Base-by-base conservation (phyloP, 805 yeast species). In the Debaryomyces maramus region DNA sequence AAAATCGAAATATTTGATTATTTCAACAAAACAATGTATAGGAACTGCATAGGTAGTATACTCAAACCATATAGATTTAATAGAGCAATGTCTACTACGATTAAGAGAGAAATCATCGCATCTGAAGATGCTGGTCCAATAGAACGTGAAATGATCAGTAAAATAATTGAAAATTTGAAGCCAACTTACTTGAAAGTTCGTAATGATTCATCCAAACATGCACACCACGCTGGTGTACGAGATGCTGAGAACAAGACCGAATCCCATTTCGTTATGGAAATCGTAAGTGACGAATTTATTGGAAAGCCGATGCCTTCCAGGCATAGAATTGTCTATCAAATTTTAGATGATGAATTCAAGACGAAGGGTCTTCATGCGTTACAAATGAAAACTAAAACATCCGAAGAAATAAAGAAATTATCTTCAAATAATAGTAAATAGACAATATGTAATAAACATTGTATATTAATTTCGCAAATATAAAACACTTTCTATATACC, bases 121-220 rank as follows among this genome's bases (percentile, higher is more conserved):
- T 37, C 51, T 5, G 50, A 43, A 16, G 39, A 37, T 15, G 55
- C 66, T 3, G 70, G 73, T 8, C 82, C 85, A 5, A 68, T 80
- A 10, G 81, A 80, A 40, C 53, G 56, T 26, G 54, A 66, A 30
- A 79, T 83, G 28, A 58, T 63, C 28, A 45, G 56, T 2, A 80
- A 80, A 47, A 52, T 83, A 20, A 47, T 58, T 15, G 45, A 51
- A 5, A 60, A 58, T 14, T 72, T 72, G 34, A 53, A 65, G 47
- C 95, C 79, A 16, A 53, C 56, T 6, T 60, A 47, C 48, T 70
- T 77, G 48, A 73, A 67, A 22, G 73, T 91, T 5, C 69, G 67
- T 42, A 91, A 91, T 58, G 97, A 91, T 61, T 87, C 96, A 5
- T 80, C 80, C 61, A 85, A 85, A 57, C 98, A 91, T 61, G 79